Evolutionary conservation across 1,284 basidiomycete genomes (phyloP).

Genomic region (Tilletia caries): DNA sequence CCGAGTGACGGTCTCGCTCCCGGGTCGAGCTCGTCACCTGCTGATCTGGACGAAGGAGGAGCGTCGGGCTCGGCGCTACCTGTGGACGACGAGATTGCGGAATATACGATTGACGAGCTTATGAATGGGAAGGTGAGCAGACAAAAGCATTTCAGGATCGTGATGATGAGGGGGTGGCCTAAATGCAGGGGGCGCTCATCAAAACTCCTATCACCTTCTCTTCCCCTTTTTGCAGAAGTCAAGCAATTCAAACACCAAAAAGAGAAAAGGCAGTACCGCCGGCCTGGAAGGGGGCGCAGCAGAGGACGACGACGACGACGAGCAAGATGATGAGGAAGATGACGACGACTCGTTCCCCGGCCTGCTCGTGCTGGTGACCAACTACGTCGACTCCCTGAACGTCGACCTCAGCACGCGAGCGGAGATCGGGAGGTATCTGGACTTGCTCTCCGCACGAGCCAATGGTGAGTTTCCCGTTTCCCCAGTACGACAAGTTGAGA

Average conservation of each 20-base stretch:
- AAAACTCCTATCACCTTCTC: neutral
- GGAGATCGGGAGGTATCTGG: constrained; percentile 62
- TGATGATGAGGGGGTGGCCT: no score
- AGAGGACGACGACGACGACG: neutral
- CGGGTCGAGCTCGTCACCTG: constrained; percentile 17
- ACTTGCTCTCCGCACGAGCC: constrained; percentile 61
- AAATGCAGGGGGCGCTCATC: no score
- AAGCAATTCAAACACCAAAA: neutral
- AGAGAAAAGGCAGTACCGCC: neutral
- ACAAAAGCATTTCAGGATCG: neutral
- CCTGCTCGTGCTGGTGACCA: constrained; percentile 75
- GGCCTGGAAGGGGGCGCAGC: neutral
- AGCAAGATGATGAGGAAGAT: constrained; percentile 17
- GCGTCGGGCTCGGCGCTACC: constrained; percentile 10
- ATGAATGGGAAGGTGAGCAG: constrained; percentile 72
- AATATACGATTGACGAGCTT: constrained; percentile 88
- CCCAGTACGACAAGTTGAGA: no score
- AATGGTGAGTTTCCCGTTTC: constrained; percentile 61
- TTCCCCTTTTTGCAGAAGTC: neutral
- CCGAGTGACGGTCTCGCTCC: neutral
- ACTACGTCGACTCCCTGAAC: constrained; percentile 84
- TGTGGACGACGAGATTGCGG: constrained; percentile 76
- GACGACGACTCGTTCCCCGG: constrained; percentile 74
- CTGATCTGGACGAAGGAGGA: neutral
- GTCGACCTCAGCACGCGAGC: constrained; percentile 65